Conservation (phyloP, 352 stramenopile species). For the Phytophthora vignae region DNA sequence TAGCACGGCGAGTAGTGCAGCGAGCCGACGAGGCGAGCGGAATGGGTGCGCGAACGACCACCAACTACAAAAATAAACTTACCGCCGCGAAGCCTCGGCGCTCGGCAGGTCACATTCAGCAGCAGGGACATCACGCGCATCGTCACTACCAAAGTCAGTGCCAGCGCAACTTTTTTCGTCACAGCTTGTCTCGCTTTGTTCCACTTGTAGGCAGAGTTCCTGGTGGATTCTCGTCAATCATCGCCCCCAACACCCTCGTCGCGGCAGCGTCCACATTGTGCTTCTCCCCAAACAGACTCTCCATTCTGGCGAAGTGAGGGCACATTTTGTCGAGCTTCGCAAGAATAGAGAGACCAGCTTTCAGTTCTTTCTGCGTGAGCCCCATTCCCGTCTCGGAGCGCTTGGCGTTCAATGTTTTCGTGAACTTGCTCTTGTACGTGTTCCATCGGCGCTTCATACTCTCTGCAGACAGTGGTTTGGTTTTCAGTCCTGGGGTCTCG, state of each 20-base stretch:
- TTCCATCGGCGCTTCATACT: constrained; percentile 19
- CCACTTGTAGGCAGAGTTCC: not conserved
- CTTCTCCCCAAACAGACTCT: constrained; percentile 17
- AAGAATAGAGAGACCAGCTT: constrained; percentile 11
- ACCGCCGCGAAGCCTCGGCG: no score
- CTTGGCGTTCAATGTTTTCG: constrained; percentile 9
- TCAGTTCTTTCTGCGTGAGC: constrained; percentile 7
- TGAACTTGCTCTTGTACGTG: constrained; percentile 23
- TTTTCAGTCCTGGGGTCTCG: constrained; percentile 4
- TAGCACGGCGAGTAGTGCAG: no score
- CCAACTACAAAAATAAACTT: no score
- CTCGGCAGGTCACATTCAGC: no score
- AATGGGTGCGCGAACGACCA: no score
- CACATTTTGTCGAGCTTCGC: constrained; percentile 15
- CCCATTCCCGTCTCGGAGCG: constrained; percentile 11
- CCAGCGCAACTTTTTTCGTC: not conserved
- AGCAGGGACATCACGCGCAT: no score
- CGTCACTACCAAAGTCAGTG: no score
- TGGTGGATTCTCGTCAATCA: not conserved
- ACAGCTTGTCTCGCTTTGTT: not conserved
- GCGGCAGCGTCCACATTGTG: constrained; percentile 3
- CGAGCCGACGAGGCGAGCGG: no score
- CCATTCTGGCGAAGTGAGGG: constrained; percentile 15
- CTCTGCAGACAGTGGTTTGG: not conserved
- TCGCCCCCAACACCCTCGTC: constrained; percentile 1